A percentile compares a stretch with the other conserved stretches of the same genome.
Evolutionary conservation across 345 rosid genomes (phyloP).

Genomic region (Alliaria petiolata): DNA sequence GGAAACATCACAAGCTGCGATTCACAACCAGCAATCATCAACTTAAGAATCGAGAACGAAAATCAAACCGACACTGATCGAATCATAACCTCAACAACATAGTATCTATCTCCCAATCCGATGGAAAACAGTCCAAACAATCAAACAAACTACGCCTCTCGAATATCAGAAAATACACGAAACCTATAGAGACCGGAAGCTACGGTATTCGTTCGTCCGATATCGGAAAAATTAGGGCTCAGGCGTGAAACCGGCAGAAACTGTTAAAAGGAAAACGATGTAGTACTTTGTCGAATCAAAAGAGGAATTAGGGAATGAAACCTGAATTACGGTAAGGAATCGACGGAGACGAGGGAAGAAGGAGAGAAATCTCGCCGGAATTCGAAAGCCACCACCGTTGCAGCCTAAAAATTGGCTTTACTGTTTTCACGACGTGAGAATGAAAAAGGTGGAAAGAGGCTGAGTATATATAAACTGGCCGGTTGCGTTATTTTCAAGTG

Average conservation of each 20-base stretch:
- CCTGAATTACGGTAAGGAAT: background rate
- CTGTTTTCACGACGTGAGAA: background rate
- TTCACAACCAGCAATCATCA: background rate
- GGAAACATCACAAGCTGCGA: background rate
- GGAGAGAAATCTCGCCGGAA: constrained; percentile 9
- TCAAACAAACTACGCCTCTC: background rate
- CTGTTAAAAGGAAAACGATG: background rate
- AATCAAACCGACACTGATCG: background rate
- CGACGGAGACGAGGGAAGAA: constrained; percentile 1
- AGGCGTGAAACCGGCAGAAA: constrained; percentile 1
- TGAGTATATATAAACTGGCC: background rate
- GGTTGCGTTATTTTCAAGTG: constrained; percentile 18
- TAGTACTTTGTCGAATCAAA: background rate
- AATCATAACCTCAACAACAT: background rate
- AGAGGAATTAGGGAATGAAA: background rate
- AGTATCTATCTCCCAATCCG: background rate
- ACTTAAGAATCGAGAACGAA: background rate
- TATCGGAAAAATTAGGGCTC: constrained; percentile 9
- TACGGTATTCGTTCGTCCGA: background rate
- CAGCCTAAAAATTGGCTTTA: background rate
- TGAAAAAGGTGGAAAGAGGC: background rate
- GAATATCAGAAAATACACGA: background rate
- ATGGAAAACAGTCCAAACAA: background rate
- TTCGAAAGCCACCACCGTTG: background rate
- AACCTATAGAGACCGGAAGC: background rate